Base-by-base conservation (phyloP, 371 early-diverging fungal species). In the Polyrhizophydium stewartii region DNA sequence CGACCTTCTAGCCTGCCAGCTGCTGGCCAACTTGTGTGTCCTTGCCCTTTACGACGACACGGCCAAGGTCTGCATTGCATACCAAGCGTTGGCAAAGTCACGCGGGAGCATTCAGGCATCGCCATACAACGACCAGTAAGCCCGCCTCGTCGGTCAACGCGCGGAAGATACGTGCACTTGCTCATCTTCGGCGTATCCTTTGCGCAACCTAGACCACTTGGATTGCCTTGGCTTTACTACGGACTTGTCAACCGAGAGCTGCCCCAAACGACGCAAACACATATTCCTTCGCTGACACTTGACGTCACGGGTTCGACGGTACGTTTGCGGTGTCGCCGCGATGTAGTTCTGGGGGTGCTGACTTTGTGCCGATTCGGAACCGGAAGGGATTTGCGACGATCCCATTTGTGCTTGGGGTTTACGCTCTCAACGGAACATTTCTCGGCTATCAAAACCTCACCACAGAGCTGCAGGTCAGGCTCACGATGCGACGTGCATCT, bases 161-260 rank as follows among this genome's bases (percentile, higher is more conserved):
- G 3, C 3, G 13, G 13, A 3, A 35, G 7, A 35, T 35, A 7
- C 3, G 3, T 3, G 7, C 35, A 47, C 3, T 47, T 47, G 3
- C 7, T 47, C 7, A 47, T 47, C 3, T 6, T 25, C 49, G 49
- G 49, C 28, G 16, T n/a, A 62, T 35, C 13, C 35, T 35, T 13
- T 3, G 3, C 35, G 7, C 3, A 35, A 35, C 35, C 35, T 35
- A 72, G 74, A 24, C 71, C 69, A 9, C 38, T 64, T 27, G 67
- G 68, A 30, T 32, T 76, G 63, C 79, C 79, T 27, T 76, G 79
- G 77, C 61, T 79, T 7, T 74, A 68, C 55, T 76, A 70, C 47
- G 69, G 69, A 16, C 32, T 56, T 3, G 61, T 68, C 32, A 58
- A 51, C 40, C 32, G 40, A 12, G 63, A n/a, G 51, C 49, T 24